phyloP scores from a whole-genome alignment of 1,284 basidiomycete species.

The Sanghuangporus sanghuang region DNA sequence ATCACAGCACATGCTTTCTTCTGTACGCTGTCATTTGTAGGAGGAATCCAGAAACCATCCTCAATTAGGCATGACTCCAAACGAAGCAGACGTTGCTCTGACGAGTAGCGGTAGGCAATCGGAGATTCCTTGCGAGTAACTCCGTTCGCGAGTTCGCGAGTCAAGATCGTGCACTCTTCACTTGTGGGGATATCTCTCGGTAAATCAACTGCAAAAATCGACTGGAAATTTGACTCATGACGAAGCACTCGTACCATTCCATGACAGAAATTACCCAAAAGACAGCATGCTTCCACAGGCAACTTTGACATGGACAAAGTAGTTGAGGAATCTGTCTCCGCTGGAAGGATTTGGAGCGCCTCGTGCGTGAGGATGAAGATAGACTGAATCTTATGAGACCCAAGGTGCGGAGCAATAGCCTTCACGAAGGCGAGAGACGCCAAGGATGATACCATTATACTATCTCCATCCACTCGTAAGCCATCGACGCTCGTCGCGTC shows the following conservation, averaged over 20 bases:
- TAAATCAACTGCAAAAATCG: background rate
- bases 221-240: background rate
- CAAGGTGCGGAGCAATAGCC: background rate
- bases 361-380: background rate
- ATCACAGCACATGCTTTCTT: slow-evolving; percentile 24
- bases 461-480: background rate
- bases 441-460: background rate
- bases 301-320: too few species aligned
- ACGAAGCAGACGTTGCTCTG: background rate
- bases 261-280: slow-evolving; percentile 6
- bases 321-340: background rate
- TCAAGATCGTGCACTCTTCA: background rate
- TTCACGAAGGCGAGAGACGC: slow-evolving; percentile 3
- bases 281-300: background rate
- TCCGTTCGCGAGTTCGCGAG: background rate
- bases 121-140: background rate
- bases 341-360: background rate
- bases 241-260: slow-evolving; percentile 12
- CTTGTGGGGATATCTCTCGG: background rate
- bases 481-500: background rate
- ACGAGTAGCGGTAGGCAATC: slow-evolving; percentile 2
- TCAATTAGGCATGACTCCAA: slow-evolving; percentile 5
- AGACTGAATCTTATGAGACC: background rate
- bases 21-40: background rate
- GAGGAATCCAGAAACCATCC: slow-evolving; percentile 5